These are phyloP conservation scores for Xylaria palmicola DNA, from an alignment of 495 filamentous ascomycete genomes.

Conservation along the genomic window DNA sequence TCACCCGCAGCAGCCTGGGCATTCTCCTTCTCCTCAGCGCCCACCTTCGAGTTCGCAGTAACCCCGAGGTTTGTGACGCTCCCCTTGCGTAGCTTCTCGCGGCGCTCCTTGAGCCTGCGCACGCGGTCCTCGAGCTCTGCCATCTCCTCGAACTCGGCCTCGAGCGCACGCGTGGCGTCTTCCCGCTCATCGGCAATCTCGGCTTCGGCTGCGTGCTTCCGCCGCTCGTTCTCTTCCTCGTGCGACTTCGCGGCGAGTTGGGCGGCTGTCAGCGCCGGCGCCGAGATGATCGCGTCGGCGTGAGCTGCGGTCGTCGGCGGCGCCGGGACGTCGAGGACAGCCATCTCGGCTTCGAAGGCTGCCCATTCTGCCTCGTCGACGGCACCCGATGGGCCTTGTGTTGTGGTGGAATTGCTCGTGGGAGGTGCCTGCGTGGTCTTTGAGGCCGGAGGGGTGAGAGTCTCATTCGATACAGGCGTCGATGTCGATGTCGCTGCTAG, in stretches of 20 bases:
- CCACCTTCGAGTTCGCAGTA: slow-evolving; percentile 21
- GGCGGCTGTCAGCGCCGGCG: slow-evolving; percentile 65
- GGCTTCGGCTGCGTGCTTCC: slow-evolving; percentile 61
- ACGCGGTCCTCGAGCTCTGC: slow-evolving; percentile 83
- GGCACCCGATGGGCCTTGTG: slow-evolving; percentile 19
- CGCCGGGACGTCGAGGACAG: slow-evolving; percentile 42
- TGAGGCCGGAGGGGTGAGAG: slow-evolving; percentile 11
- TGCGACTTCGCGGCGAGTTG: slow-evolving; percentile 71
- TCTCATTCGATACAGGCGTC: slow-evolving; percentile 23
- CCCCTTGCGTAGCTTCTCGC: slow-evolving; percentile 48
- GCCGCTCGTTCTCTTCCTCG: slow-evolving; percentile 53
- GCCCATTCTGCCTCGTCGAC: slow-evolving; percentile 88
- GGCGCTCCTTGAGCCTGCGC: slow-evolving; percentile 67
- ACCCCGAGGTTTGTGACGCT: slow-evolving; percentile 36
- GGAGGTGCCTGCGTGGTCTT: slow-evolving; percentile 17
- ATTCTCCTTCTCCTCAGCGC: slow-evolving; percentile 21
- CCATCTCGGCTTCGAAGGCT: slow-evolving; percentile 85
- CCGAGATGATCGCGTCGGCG: slow-evolving; percentile 64
- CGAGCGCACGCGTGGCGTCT: slow-evolving; percentile 74
- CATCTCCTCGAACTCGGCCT: slow-evolving; percentile 95
- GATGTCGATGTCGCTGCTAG: slow-evolving; percentile 1
- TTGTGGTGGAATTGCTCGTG: slow-evolving; percentile 6
- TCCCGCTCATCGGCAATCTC: slow-evolving; percentile 71
- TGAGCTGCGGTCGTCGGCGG: slow-evolving; percentile 19
- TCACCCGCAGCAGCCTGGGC: slow-evolving; percentile 19